Evolutionary conservation across 371 early-diverging fungal genomes (phyloP).

Genomic region (Mortierella polycephala): DNA sequence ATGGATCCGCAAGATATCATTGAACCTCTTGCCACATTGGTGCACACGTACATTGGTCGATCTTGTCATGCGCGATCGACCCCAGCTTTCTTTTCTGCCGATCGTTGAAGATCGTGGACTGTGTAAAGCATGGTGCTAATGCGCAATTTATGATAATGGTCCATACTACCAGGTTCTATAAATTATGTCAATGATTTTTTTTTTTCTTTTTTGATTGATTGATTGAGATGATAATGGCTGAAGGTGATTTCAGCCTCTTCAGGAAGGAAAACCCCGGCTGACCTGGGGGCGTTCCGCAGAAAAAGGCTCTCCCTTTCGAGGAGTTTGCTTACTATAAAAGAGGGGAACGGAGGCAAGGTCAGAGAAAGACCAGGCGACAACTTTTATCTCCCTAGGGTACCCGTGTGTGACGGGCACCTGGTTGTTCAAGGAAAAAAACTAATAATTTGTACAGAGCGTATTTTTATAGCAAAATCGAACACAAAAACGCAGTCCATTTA

Average conservation of each 20-base stretch:
- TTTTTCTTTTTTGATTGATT: not conserved
- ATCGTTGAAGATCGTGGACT: slow-evolving; percentile 24
- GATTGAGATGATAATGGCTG: not conserved
- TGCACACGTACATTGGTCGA: slow-evolving; percentile 6
- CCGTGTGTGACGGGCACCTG: slow-evolving; percentile 39
- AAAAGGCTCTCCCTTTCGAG: slow-evolving; percentile 43
- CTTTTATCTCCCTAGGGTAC: slow-evolving; percentile 50
- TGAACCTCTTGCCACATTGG: slow-evolving; percentile 22
- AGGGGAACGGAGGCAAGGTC: slow-evolving; percentile 45
- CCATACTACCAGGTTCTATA: no score
- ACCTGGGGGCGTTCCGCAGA: slow-evolving; percentile 43
- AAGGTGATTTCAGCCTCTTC: slow-evolving; percentile 28
- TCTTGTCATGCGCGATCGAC: slow-evolving; percentile 38
- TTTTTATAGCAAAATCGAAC: no score
- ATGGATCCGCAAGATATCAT: slow-evolving; percentile 12
- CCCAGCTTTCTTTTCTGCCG: slow-evolving; percentile 31
- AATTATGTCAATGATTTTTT: not conserved
- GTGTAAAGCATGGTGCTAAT: slow-evolving; percentile 15
- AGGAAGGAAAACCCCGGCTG: slow-evolving; percentile 49
- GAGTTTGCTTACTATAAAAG: slow-evolving; percentile 48
- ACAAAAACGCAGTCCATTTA: no score
- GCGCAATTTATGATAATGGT: not conserved
- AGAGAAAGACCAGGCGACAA: slow-evolving; percentile 46
- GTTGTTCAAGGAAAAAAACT: slow-evolving; percentile 30
- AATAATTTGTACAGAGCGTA: not conserved